Evolutionary conservation across 2,329 filamentous ascomycete genomes (phyloP).

Genomic region (Monosporascus sp.): DNA sequence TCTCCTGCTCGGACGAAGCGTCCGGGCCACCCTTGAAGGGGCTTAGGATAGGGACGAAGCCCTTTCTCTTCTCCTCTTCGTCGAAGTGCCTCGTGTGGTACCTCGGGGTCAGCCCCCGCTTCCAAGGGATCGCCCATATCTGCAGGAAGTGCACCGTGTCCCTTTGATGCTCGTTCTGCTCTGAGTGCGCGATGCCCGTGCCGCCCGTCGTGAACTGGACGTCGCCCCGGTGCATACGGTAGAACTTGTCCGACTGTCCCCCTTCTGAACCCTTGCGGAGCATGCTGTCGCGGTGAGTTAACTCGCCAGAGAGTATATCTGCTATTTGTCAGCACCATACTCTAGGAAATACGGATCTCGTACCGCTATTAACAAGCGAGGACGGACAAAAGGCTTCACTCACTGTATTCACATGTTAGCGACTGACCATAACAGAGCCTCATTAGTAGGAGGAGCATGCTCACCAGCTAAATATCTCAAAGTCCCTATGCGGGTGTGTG

Average conservation of each 20-base stretch:
- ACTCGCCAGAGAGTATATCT: constrained; percentile 74
- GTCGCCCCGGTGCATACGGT: constrained; percentile 69
- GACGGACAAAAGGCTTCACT: not conserved
- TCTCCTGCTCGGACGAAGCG: constrained; percentile 59
- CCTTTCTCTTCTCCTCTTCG: constrained; percentile 67
- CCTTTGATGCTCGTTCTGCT: constrained; percentile 69
- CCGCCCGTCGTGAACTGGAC: constrained; percentile 91
- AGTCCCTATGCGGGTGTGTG: constrained; percentile 79
- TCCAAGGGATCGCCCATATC: constrained; percentile 83
- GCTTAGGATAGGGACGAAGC: constrained; percentile 71
- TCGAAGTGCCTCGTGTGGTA: constrained; percentile 73
- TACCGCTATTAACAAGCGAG: not conserved
- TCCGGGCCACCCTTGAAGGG: constrained; percentile 63
- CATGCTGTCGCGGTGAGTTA: constrained; percentile 86
- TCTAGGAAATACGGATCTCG: not conserved
- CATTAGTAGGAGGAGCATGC: not conserved
- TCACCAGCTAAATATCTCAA: constrained; percentile 74
- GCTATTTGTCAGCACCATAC: not conserved
- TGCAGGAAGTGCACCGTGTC: constrained; percentile 80
- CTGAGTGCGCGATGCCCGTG: constrained; percentile 73
- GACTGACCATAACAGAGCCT: not conserved
- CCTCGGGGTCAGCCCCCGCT: constrained; percentile 62
- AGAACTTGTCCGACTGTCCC: constrained; percentile 58
- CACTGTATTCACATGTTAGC: not conserved
- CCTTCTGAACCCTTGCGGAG: constrained; percentile 63